Evolutionary conservation across 2,329 filamentous ascomycete species (phyloP), one percentile per base, ranked within the genome.

Genomic region (Myriosclerotinia scirpicola): DNA sequence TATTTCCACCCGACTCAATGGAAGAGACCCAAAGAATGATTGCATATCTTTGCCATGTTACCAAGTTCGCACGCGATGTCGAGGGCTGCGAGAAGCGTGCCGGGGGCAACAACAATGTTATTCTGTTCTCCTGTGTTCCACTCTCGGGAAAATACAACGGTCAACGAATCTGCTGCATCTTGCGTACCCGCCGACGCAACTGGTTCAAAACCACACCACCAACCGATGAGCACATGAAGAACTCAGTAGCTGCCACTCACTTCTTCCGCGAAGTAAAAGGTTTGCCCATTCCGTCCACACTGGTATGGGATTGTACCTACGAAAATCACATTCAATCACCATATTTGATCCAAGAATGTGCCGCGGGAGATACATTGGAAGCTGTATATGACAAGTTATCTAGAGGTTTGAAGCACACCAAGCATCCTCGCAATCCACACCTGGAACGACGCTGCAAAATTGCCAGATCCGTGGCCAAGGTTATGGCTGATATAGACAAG

Each of bases 291-390:
- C 58, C 58, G 11, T 9, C 5, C 2, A 36, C n/a, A 17, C n/a
- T 60, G 15, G 58, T 26, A 8, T 60, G 30, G 26, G 58, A 60
- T 17, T 50, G 44, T 17, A 50, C 58, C 44, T 50, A 60, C 34
- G 12, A 38, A 26, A 60, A 60, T 7, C n/a, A 6, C n/a, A 60
- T 60, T 2, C n/a, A 22, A 17, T 60, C 30, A 12, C 44, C 58
- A 3, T 60, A 60, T 17, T 4, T n/a, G 3, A 26, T 60, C 2
- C 9, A 50, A 12, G 58, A 60, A 26, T 44, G 15, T 11, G 0
- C 50, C 14, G 17, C 1, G 2, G 58, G 58, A 3, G n/a, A 50
- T 2, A 60, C 44, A 22, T 1, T 60, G n/a, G 44, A 60, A 2
- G 15, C 26, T 6, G 30, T 26, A 2, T 40, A 50, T 17, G 17